phyloP scores from a whole-genome alignment of 164 flowering plant genomes.

The Annona squamosa region DNA sequence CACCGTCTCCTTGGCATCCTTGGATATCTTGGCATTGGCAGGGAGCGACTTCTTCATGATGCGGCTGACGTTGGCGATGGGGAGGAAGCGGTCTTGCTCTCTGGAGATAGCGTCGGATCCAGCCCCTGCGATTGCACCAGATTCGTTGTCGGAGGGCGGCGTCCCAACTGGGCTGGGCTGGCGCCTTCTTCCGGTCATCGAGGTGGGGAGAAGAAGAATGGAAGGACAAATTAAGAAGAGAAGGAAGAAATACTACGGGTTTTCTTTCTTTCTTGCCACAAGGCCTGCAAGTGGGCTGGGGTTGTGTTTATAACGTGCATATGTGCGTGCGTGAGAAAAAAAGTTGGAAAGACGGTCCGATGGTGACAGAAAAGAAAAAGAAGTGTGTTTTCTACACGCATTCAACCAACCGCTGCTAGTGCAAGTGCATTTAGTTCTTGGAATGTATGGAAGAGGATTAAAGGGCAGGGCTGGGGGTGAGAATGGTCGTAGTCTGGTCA shows the following conservation, averaged over 20 bases:
- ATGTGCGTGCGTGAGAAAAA: conserved; percentile 1
- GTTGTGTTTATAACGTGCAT: conserved; percentile 1
- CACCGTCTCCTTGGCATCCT: conserved; percentile 42
- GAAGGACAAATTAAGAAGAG: not conserved
- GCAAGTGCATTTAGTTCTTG: not conserved
- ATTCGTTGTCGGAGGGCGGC: conserved; percentile 19
- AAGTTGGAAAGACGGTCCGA: conserved; percentile 30
- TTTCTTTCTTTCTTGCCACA: not conserved
- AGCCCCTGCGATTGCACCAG: conserved; percentile 5
- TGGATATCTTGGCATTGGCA: conserved; percentile 36
- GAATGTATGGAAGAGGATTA: not conserved
- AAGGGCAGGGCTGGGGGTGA: too few species aligned
- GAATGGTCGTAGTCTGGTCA: not conserved
- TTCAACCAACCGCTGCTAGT: not conserved
- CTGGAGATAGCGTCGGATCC: conserved; percentile 14
- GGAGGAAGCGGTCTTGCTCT: conserved; percentile 41
- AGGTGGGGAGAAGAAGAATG: not conserved
- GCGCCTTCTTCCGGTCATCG: conserved; percentile 24
- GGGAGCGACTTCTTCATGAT: conserved; percentile 42
- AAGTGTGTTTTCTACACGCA: not conserved
- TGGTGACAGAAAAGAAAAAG: conserved; percentile 20
- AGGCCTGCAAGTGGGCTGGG: not conserved
- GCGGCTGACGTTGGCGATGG: conserved; percentile 40
- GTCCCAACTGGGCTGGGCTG: conserved; percentile 22
- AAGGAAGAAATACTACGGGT: not conserved